phyloP scores from a whole-genome alignment of 2,329 filamentous ascomycete species.

The Colletotrichum gigasporum region DNA sequence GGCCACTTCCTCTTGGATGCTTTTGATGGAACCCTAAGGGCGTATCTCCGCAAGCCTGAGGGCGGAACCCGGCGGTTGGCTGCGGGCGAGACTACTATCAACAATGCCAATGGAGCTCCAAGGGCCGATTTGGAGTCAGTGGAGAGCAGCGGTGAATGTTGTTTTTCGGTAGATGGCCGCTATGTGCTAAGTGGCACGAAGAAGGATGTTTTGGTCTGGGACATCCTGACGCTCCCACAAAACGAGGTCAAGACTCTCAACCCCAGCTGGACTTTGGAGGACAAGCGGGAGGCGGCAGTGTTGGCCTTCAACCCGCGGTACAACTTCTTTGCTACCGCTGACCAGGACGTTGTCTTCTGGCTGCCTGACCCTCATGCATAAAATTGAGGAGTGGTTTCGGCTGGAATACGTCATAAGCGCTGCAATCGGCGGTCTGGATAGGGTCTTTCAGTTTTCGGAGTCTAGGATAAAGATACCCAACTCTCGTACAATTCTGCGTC shows the following conservation, averaged over 20 bases:
- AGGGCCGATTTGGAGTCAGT: slow-evolving; percentile 50
- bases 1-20: slow-evolving; percentile 95
- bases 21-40: slow-evolving; percentile 83
- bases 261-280: slow-evolving; percentile 71
- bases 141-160: slow-evolving; percentile 79
- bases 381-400: slow-evolving; percentile 14
- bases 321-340: slow-evolving; percentile 91
- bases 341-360: slow-evolving; percentile 85
- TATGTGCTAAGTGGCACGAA: slow-evolving; percentile 85
- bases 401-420: background rate
- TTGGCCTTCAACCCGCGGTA: slow-evolving; percentile 90
- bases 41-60: slow-evolving; percentile 71
- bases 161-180: slow-evolving; percentile 88
- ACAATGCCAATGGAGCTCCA: slow-evolving; percentile 52
- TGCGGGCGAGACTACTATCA: slow-evolving; percentile 56
- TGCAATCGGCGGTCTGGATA: background rate
- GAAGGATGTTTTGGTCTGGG: slow-evolving; percentile 86
- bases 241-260: slow-evolving; percentile 67
- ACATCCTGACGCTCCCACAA: slow-evolving; percentile 67
- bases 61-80: slow-evolving; percentile 63
- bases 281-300: slow-evolving; percentile 75
- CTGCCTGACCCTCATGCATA: slow-evolving; percentile 72
- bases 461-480: slow-evolving; percentile 28
- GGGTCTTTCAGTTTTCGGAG: slow-evolving; percentile 14
- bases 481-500: background rate